A percentile compares a stretch with the other conserved stretches of the same genome.
Evolutionary conservation across 2,329 filamentous ascomycete species (phyloP).

Genomic region (Sclerotinia borealis): DNA sequence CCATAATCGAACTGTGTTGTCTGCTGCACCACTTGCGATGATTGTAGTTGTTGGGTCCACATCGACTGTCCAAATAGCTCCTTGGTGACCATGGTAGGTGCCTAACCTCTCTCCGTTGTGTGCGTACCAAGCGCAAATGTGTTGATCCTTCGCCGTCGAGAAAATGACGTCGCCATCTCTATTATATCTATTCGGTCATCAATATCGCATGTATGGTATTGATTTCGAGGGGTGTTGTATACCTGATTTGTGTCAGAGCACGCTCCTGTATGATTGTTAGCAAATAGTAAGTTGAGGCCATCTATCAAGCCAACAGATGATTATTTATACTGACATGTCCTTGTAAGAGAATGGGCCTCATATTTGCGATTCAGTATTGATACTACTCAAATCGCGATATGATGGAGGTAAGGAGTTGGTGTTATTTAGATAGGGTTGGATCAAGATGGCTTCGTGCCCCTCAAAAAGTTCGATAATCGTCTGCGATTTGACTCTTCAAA

Average conservation of each 20-base stretch:
- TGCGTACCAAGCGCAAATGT: constrained; percentile 94
- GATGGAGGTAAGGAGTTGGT: not conserved
- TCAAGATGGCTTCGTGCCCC: constrained; percentile 10
- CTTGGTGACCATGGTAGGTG: constrained; percentile 94
- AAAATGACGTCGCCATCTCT: constrained; percentile 95
- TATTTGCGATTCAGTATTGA: constrained; percentile 44
- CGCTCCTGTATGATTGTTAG: constrained; percentile 54
- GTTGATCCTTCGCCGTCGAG: constrained; percentile 91
- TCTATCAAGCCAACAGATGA: not conserved
- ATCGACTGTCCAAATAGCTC: constrained; percentile 98
- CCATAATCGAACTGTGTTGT: constrained; percentile 98
- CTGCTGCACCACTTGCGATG: constrained; percentile 90
- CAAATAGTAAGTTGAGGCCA: constrained; percentile 12
- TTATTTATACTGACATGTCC: constrained; percentile 65
- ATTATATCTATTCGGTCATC: constrained; percentile 59
- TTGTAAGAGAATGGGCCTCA: constrained; percentile 94
- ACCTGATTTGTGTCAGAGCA: constrained; percentile 91
- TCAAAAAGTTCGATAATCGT: constrained; percentile 16
- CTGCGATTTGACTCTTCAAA: constrained; percentile 12
- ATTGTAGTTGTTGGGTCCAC: constrained; percentile 88
- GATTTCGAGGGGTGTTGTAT: constrained; percentile 32
- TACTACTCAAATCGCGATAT: constrained; percentile 2
- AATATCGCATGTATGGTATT: constrained; percentile 16
- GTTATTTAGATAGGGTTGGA: constrained; percentile 7
- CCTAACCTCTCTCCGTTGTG: constrained; percentile 97